Conservation (phyloP, 139 green algal genomes). For the Nannochloris sp. region DNA sequence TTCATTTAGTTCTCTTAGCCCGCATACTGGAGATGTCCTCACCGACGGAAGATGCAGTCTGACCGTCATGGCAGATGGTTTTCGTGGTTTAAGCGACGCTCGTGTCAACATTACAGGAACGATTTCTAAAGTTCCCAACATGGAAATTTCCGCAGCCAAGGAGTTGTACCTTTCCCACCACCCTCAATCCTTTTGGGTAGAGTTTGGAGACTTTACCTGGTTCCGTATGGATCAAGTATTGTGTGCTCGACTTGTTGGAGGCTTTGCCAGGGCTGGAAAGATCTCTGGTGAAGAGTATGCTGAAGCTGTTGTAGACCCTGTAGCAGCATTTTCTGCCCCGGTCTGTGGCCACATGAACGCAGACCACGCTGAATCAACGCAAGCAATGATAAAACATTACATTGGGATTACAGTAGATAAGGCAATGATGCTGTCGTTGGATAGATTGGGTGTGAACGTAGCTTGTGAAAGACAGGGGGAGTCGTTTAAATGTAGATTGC, state of each 20-base stretch:
- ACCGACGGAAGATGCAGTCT: conserved; percentile 44
- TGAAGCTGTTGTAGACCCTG: conserved; percentile 53
- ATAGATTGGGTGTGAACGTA: conserved; percentile 64
- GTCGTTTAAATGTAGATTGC: conserved; percentile 48
- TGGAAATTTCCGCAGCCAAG: conserved; percentile 29
- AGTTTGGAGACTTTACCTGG: conserved; percentile 72
- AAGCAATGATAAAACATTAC: conserved; percentile 57
- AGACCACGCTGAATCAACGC: conserved; percentile 34
- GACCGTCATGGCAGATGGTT: conserved; percentile 51
- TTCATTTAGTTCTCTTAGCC: conserved; percentile 47
- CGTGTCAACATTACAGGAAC: conserved; percentile 57
- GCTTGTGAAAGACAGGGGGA: conserved; percentile 9
- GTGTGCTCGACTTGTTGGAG: conserved; percentile 49
- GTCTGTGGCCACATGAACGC: conserved; percentile 76
- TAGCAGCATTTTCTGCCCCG: conserved; percentile 57
- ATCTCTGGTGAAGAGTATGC: conserved; percentile 44
- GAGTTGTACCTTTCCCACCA: conserved; percentile 58
- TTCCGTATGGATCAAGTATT: conserved; percentile 47
- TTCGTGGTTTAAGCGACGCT: conserved; percentile 52
- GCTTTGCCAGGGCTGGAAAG: conserved; percentile 56
- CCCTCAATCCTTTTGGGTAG: conserved; percentile 73
- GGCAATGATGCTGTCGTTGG: conserved; percentile 53
- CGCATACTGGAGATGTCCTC: conserved; percentile 61
- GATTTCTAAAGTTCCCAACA: conserved; percentile 32
- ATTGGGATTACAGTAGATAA: conserved; percentile 41